A percentile compares a stretch with the other conserved stretches of the same genome.
Evolutionary conservation across 2,329 filamentous ascomycete species (phyloP).

Genomic region (Neofusicoccum umdonicola): DNA sequence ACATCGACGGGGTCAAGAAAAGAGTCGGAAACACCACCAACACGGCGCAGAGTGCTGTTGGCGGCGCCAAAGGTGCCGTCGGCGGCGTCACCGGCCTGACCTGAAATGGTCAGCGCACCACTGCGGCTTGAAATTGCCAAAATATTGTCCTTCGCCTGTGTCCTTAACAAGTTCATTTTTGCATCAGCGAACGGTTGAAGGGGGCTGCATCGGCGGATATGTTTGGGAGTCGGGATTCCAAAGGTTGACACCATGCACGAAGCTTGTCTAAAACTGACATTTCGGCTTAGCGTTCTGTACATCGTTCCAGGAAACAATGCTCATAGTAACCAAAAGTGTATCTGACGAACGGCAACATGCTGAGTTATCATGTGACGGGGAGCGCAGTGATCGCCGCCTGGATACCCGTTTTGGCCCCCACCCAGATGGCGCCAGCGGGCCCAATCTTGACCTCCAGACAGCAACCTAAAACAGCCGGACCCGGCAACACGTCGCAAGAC

Average conservation of each 20-base stretch:
- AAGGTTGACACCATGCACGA: background rate
- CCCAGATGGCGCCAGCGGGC: too few species aligned
- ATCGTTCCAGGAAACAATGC: too few species aligned
- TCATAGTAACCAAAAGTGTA: too few species aligned
- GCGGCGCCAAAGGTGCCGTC: conserved; percentile 28
- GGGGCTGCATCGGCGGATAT: background rate
- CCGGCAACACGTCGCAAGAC: too few species aligned
- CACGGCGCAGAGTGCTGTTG: conserved; percentile 12
- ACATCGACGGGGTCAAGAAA: conserved; percentile 13
- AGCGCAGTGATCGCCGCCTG: too few species aligned
- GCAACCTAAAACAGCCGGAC: too few species aligned
- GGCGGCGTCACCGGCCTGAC: conserved; percentile 25
- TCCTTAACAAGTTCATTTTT: background rate
- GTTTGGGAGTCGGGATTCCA: background rate
- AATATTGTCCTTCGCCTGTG: background rate
- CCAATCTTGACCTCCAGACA: too few species aligned
- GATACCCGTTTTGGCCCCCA: too few species aligned
- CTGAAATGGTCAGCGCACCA: background rate
- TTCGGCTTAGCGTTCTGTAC: background rate
- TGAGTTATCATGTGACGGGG: too few species aligned
- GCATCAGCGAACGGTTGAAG: background rate
- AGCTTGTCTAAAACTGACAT: background rate
- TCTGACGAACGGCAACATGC: too few species aligned
- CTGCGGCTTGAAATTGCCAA: background rate
- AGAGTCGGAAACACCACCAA: conserved; percentile 14